Conservation (phyloP, 257 asterid species). For the Coffea eugenioides region DNA sequence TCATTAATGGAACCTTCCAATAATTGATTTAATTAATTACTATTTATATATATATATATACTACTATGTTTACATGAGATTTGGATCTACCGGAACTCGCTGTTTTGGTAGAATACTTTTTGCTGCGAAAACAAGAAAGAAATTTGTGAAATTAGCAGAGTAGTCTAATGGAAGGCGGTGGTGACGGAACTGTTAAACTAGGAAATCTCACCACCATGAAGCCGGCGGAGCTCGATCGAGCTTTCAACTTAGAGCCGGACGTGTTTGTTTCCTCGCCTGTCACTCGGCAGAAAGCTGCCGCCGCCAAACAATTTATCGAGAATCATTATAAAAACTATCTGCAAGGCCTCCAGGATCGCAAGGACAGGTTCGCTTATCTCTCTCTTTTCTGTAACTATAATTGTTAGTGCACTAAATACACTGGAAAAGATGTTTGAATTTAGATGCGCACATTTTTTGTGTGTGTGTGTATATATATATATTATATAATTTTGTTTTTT, state of each 20-base stretch:
- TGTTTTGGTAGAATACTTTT: background rate
- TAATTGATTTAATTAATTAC: background rate
- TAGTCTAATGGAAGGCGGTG: constrained; percentile 47
- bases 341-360: constrained; percentile 95
- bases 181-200: constrained; percentile 53
- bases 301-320: constrained; percentile 91
- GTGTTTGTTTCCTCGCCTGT: constrained; percentile 87
- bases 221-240: constrained; percentile 32
- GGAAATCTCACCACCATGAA: constrained; percentile 43
- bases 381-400: background rate
- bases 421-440: background rate
- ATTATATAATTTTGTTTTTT: background rate
- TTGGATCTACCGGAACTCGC: background rate
- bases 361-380: constrained; percentile 41
- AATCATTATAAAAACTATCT: constrained; percentile 88
- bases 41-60: background rate
- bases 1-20: constrained; percentile 1
- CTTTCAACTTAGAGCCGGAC: constrained; percentile 62
- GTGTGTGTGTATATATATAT: too few species aligned
- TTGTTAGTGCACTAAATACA: background rate
- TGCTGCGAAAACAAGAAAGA: too few species aligned
- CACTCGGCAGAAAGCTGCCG: constrained; percentile 90
- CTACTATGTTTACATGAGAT: too few species aligned
- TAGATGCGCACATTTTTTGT: background rate
- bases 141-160: background rate